Percentiles rank a stretch among this genome's conserved stretches.
Conservation (phyloP, 1,284 basidiomycete species). For the Coniophora puteana region DNA sequence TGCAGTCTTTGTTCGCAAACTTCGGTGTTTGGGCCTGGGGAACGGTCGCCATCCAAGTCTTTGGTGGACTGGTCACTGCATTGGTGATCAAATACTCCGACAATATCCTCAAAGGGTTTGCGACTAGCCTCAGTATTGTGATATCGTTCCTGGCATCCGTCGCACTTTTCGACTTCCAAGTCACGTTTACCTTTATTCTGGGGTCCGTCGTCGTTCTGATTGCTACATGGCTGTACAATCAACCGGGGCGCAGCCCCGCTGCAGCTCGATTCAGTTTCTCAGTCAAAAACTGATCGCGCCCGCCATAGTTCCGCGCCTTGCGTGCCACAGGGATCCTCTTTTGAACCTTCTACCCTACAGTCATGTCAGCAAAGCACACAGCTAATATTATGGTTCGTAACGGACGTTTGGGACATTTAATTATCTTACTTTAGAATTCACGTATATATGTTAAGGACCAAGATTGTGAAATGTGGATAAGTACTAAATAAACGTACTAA, state of each 20-base stretch:
- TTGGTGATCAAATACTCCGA: constrained; percentile 85
- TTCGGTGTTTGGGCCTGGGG: constrained; percentile 92
- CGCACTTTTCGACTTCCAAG: constrained; percentile 82
- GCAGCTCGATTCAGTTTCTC: constrained; percentile 25
- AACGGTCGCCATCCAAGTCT: constrained; percentile 84
- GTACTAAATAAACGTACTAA: no score
- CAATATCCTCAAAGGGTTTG: constrained; percentile 92
- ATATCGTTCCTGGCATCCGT: constrained; percentile 91
- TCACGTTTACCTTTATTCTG: constrained; percentile 81
- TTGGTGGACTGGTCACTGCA: constrained; percentile 89
- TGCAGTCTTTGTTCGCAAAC: constrained; percentile 57
- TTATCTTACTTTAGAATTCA: no score
- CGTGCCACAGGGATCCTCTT: no score
- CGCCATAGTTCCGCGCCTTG: no score
- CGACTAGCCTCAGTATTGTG: constrained; percentile 89
- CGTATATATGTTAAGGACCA: no score
- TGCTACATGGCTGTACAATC: constrained; percentile 90
- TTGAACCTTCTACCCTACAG: no score
- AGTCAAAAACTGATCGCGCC: constrained; percentile 19
- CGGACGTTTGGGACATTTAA: no score
- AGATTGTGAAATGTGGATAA: no score
- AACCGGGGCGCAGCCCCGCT: constrained; percentile 37
- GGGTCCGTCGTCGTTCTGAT: constrained; percentile 81
- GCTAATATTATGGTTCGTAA: no score
- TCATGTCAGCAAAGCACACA: no score